Evolutionary conservation across 1,139 yeast species (phyloP).

Genomic region (Pichia sp.): DNA sequence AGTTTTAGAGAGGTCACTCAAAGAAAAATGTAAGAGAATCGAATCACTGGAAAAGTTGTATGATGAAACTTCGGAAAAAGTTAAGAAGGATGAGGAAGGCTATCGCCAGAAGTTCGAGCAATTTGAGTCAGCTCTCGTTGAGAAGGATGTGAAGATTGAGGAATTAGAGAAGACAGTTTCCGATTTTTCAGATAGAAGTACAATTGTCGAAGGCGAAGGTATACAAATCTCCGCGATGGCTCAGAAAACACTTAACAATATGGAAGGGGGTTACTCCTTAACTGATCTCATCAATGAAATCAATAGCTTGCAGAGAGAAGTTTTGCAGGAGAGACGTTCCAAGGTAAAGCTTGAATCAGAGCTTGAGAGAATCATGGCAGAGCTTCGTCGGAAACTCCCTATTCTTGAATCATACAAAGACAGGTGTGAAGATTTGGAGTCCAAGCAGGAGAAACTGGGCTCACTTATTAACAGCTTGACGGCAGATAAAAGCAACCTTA

Average conservation of each 20-base stretch:
- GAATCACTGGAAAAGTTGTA: constrained; percentile 40
- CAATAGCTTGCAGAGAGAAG: constrained; percentile 55
- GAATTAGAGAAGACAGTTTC: constrained; percentile 40
- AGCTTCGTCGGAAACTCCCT: constrained; percentile 78
- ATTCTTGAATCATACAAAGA: constrained; percentile 61
- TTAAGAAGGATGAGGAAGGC: constrained; percentile 32
- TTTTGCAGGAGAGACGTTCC: constrained; percentile 63
- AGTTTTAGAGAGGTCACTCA: constrained; percentile 47
- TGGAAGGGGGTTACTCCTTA: constrained; percentile 50
- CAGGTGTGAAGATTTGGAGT: constrained; percentile 41
- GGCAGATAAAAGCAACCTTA: constrained; percentile 34
- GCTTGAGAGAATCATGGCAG: constrained; percentile 62
- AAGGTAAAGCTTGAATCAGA: constrained; percentile 67
- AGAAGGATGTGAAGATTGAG: constrained; percentile 28
- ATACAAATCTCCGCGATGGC: constrained; percentile 16
- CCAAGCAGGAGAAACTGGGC: constrained; percentile 45
- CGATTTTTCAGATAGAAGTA: constrained; percentile 25
- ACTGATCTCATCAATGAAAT: constrained; percentile 66
- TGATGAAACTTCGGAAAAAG: constrained; percentile 35
- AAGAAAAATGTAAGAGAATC: constrained; percentile 41
- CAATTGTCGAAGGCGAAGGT: constrained; percentile 11
- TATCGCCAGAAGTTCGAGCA: constrained; percentile 18
- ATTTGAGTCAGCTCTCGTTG: constrained; percentile 16
- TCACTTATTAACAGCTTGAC: constrained; percentile 39
- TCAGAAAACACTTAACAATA: constrained; percentile 19